phyloP scores from a whole-genome alignment of 2,329 filamentous ascomycete species.

The Mycosphaerella sp. region DNA sequence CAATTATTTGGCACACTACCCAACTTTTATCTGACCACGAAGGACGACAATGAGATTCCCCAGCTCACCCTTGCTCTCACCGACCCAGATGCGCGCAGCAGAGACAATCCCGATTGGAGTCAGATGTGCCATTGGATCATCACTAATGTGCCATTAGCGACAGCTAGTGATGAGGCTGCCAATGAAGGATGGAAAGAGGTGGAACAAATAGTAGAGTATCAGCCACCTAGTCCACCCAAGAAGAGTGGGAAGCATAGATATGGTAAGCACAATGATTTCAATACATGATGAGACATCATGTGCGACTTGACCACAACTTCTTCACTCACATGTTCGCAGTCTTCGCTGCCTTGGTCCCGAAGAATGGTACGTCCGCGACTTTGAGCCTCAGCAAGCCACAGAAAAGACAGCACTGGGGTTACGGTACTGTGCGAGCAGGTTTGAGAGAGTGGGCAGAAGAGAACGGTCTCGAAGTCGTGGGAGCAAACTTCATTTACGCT shows the following conservation, averaged over 20 bases:
- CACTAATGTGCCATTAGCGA: conserved; percentile 32
- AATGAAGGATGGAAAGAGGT: conserved; percentile 7
- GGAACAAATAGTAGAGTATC: conserved; percentile 44
- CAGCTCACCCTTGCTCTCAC: conserved; percentile 44
- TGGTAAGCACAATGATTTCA: conserved; percentile 16
- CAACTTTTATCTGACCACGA: not conserved
- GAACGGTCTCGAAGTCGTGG: conserved; percentile 45
- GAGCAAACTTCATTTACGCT: conserved; percentile 44
- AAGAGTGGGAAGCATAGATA: conserved; percentile 54
- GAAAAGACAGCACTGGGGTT: conserved; percentile 52
- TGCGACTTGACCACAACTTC: no score
- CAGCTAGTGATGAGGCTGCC: conserved; percentile 1
- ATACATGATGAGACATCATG: no score
- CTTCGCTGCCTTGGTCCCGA: conserved; percentile 46
- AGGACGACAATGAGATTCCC: conserved; percentile 9
- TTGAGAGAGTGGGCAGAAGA: conserved; percentile 46
- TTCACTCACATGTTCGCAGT: conserved; percentile 23
- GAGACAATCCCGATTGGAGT: conserved; percentile 48
- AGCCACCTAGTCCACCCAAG: conserved; percentile 49
- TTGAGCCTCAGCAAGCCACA: conserved; percentile 42
- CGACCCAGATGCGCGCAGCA: conserved; percentile 53
- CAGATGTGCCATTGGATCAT: conserved; percentile 55
- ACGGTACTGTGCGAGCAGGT: conserved; percentile 45
- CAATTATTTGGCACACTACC: conserved; percentile 18
- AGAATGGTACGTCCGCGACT: conserved; percentile 39